Base-by-base conservation (phyloP, 1,284 basidiomycete species). In the Malassezia nana region DNA sequence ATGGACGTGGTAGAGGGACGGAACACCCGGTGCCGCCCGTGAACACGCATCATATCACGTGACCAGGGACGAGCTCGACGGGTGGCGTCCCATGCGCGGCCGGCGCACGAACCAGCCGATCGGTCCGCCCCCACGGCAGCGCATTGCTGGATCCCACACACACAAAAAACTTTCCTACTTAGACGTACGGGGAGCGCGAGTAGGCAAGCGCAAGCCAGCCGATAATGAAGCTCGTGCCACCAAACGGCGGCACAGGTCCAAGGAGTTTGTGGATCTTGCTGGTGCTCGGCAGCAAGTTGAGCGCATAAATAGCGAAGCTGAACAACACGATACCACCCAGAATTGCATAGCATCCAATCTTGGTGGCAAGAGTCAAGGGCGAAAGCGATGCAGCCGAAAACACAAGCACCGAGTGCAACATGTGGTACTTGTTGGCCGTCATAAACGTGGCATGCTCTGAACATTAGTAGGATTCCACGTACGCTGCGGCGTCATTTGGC, bases 341-440 rank as follows among this genome's bases (percentile, higher is more conserved):
- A 35, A 70, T 65, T 2, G 64, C 64, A 33, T 62, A 63, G 51
- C 61, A 55, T 2, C 64, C 66, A 32, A 63, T 50, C 2, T 58
- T 53, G 10, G 60, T 42, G 0, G 65, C 57, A 6, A 59, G 58
- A 0, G 53, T 59, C 16, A 58, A 33, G 26, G 64, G 64, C 2
- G 55, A 38, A 15, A 32, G 26, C 41, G 61, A 49, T 26, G 65
- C 54, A 6, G 60, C 58, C 40, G 58, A 61, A 42, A 72, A 60
- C 3, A 72, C 64, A 25, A 64, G 66, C 52, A 66, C 50, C 24
- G 66, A 65, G 60, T 72, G 69, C n/a, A 66, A 35, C 20, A 70
- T 51, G 48, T 71, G 67, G 58, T 72, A 72, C 24, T 65, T 62
- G 22, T 60, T 65, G 1, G 69, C 69, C 15, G 66, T 72, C n/a